Conservation (phyloP, 2,329 filamentous ascomycete genomes). For the Microdochium trichocladiopsis region DNA sequence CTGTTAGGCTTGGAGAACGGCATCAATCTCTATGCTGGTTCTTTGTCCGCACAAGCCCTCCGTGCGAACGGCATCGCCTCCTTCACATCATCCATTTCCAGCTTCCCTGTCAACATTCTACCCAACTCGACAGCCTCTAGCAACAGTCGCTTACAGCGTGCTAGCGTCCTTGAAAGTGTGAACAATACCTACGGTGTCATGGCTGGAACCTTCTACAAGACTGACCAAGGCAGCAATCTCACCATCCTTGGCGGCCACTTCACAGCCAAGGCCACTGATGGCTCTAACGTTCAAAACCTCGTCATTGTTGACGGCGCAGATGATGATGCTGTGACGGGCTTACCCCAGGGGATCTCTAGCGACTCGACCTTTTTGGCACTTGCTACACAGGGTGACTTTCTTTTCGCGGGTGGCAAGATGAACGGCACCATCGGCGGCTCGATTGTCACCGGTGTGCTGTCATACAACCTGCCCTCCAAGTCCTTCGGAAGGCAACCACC, state of each 20-base stretch:
- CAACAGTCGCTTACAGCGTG: slow-evolving; percentile 37
- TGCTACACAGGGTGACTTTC: slow-evolving; percentile 54
- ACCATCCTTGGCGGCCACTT: slow-evolving; percentile 90
- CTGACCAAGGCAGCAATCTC: slow-evolving; percentile 62
- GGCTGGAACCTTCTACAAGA: slow-evolving; percentile 67
- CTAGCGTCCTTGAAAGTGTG: slow-evolving; percentile 27
- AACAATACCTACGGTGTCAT: slow-evolving; percentile 59
- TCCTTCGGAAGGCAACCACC: slow-evolving; percentile 68
- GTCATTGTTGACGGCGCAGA: slow-evolving; percentile 74
- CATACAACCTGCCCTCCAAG: slow-evolving; percentile 66
- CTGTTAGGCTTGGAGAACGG: slow-evolving; percentile 57
- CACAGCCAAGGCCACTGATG: slow-evolving; percentile 59
- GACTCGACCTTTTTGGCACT: slow-evolving; percentile 73
- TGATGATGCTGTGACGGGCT: slow-evolving; percentile 58
- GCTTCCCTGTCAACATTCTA: slow-evolving; percentile 50
- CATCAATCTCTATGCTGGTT: slow-evolving; percentile 73
- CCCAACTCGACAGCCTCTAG: slow-evolving; percentile 22
- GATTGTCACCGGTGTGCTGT: slow-evolving; percentile 64
- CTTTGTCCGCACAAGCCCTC: slow-evolving; percentile 68
- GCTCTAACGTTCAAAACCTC: slow-evolving; percentile 70
- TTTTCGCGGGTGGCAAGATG: slow-evolving; percentile 79
- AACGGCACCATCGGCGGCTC: slow-evolving; percentile 60
- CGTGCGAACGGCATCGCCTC: slow-evolving; percentile 66
- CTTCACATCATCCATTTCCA: slow-evolving; percentile 48
- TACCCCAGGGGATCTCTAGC: slow-evolving; percentile 57